Base-by-base conservation (phyloP, 176 grass and related monocot species). In the Aegilops longissima region DNA sequence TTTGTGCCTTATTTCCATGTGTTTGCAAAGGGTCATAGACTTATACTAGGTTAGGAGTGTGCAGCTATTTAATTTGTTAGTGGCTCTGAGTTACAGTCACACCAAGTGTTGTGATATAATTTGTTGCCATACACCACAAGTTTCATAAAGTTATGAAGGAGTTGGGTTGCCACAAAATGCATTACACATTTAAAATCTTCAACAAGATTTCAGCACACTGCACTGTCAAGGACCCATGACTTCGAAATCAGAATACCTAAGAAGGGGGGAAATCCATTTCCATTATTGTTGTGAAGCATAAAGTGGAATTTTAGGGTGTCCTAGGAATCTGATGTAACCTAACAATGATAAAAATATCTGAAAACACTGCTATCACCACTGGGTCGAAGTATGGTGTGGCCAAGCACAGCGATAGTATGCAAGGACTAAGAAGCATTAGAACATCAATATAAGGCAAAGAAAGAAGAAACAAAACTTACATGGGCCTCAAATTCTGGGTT, bases 401-500 rank as follows among this genome's bases (percentile, higher is more conserved):
- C 18, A 76, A 39, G 18, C 30, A 16, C 70, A 73, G 73, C 18
- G 2, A 3, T 71, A 82, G 39, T 72, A 82, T 6, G 31, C 3
- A 44, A 69, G 45, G 45, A 49, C 45, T 13, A 49, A 14, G n/a
- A 69, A 67, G 23, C 47, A 76, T 16, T 49, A 16, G 14, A 67
- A 84, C 36, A 67, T 66, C 35, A 75, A 10, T 39, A 75, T 23
- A 91, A 49, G 62, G 45, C 39, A 21, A 8, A 20, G 39, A 59
- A 80, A 77, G 12, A 27, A 73, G 13, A 77, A 66, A 74, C 17
- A 80, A 33, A 82, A 71, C 92, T 88, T 94, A 99, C 97, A 87
- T 99, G 92, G 66, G 90, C 45, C 74, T 97, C 92, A 73, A 99
- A 97, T 35, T 93, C 87, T 39, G 97, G 94, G 82, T 85, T 97